Base-by-base conservation (phyloP, 495 filamentous ascomycete genomes). In the Oidiodendron maius region DNA sequence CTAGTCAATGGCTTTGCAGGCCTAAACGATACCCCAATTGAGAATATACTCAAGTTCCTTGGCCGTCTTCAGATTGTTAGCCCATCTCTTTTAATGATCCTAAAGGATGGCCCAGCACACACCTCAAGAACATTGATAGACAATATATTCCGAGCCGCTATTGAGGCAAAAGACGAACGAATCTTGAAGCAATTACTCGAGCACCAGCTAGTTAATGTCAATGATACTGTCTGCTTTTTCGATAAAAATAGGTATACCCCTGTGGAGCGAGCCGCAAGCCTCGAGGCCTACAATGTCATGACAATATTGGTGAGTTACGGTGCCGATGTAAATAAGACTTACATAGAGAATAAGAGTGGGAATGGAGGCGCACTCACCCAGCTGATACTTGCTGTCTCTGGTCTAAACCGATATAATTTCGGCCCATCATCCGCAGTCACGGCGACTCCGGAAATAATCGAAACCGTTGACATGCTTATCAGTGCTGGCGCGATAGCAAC, bases 121-220 rank as follows among this genome's bases (percentile, higher is more conserved):
- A 43, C 40, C 39, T 20, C 44, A 12, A 53, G 22, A 28, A 23
- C 51, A 23, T 26, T 53, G 25, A 25, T 38, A 25, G 51, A 46
- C 18, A 53, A 53, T 42, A 34, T 48, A 13, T 53, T 53, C 32
- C 51, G 51, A 30, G 34, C 51, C 21, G 51, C 51, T 9, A 53
- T 53, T 37, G 51, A 53, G 24, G 51, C 51, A 9, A 47, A 41
- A 42, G 45, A 53, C 23, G 37, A 43, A 22, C 41, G 24, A 8
- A 32, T 32, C 28, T 32, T 32, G 34, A 32, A 32, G 28, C 28
- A 32, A n/a, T 32, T 32, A 32, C 28, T 32, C n/a, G 28, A 32
- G 28, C n/a, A 32, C 28, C 28, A 8, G 28, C 28, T 32, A n/a
- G n/a, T 32, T n/a, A n/a, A 32, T 32, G 28, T 32, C 28, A 32